Base-by-base conservation (phyloP, 2,329 filamentous ascomycete genomes). In the Clarireedia monteithiana region DNA sequence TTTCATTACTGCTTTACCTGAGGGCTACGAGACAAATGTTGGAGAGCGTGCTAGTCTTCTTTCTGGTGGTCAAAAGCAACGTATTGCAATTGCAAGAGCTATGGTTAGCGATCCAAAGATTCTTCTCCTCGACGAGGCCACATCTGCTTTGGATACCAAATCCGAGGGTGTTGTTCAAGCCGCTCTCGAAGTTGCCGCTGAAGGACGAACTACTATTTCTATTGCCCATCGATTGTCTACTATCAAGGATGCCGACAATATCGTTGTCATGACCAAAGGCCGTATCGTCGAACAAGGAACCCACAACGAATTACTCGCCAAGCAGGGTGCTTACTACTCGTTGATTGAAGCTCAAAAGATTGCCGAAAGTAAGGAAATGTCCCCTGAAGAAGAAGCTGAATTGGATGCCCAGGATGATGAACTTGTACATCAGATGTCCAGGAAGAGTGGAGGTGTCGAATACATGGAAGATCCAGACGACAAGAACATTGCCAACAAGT, bases 181-280 rank as follows among this genome's bases (percentile, higher is more conserved):
- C 44, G 94, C 94, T 17, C 79, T 99, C 7, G 91, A 97, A 65
- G 86, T 82, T 50, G 94, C 92, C 26, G 81, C 91, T 1, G 80
- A 87, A 60, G 92, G 91, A 24, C 83, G 94, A 53, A 99, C 94
- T 0, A 97, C 94, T 2, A 96, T 97, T 64, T 89, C 91, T 6
- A 97, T 99, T 70, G 94, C 94, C 45, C 94, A 99, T 74, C 86
- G 92, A 63, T 78, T 99, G 7, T 96, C 91, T 0, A 99, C 94
- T 5, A 96, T 99, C 74, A 91, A 85, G 71, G 85, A 91, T 60
- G 92, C 92, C 0, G 88, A 97, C 71, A 96, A 96, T 66, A 99
- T 99, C 63, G 89, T 97, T 12, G 92, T 96, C 60, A 92, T 99
- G 85, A 80, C 84, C 4, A 74, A 84, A 59, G 94, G 94, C 12